Conservation (phyloP, 2,329 filamentous ascomycete genomes). For the Curvularia sp. region DNA sequence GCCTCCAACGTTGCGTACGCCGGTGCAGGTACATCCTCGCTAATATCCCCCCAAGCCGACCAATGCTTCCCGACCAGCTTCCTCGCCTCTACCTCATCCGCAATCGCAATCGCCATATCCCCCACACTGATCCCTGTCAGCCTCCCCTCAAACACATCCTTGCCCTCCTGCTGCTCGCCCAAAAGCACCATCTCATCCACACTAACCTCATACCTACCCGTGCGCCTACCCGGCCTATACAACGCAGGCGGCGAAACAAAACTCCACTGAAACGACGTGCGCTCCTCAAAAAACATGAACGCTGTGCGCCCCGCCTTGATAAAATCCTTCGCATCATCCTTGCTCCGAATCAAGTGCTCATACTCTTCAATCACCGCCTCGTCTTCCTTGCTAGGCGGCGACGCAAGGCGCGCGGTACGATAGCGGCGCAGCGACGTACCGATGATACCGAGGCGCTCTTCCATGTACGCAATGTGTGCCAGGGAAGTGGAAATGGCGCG, state of each 20-base stretch:
- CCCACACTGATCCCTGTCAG: slow-evolving; percentile 45
- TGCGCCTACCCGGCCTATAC: slow-evolving; percentile 45
- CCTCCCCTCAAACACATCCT: slow-evolving; percentile 40
- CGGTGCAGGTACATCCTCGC: slow-evolving; percentile 36
- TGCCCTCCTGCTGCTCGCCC: slow-evolving; percentile 32
- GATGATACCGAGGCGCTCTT: slow-evolving; percentile 44
- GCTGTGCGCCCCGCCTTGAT: slow-evolving; percentile 46
- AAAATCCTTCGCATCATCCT: slow-evolving; percentile 40
- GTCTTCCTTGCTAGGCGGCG: slow-evolving; percentile 25
- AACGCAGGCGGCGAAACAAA: slow-evolving; percentile 46
- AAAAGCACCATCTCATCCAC: slow-evolving; percentile 44
- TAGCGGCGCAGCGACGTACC: slow-evolving; percentile 37
- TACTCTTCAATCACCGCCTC: slow-evolving; percentile 29
- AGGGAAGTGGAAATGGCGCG: slow-evolving; percentile 46
- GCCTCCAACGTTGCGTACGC: slow-evolving; percentile 37
- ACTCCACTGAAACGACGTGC: slow-evolving; percentile 43
- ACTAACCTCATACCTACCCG: slow-evolving; percentile 43
- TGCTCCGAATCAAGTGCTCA: slow-evolving; percentile 31
- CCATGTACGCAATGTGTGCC: slow-evolving; percentile 47
- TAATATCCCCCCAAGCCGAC: slow-evolving; percentile 42
- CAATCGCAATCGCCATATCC: slow-evolving; percentile 48
- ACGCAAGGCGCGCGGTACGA: slow-evolving; percentile 36
- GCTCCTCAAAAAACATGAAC: slow-evolving; percentile 50
- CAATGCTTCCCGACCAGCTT: slow-evolving; percentile 43
- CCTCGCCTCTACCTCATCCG: slow-evolving; percentile 43